Base-by-base conservation (phyloP, 306 rosid genomes). In the Canavalia ensiformis region DNA sequence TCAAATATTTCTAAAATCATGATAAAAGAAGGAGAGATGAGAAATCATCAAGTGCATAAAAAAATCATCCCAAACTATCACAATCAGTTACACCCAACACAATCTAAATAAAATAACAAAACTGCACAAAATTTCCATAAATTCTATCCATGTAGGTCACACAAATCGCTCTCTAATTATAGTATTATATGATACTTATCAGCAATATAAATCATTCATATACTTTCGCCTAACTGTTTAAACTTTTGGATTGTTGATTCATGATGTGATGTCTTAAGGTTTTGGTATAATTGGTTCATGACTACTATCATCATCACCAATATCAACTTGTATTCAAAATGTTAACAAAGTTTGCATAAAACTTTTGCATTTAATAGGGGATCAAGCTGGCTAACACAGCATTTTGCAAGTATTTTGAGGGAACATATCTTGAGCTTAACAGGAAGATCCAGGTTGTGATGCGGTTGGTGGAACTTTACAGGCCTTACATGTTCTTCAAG, bases 401-500 rank as follows among this genome's bases (percentile, higher is more conserved):
- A 60, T 85, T 94, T 13, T 94, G 98, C 60, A 84, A 86, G 37
- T 91, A 83, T 75, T 94, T 94, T 72, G 79, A 76, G 50, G 86
- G 82, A 58, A 90, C 35, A 1, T 92, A 84, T 74, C 12, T 69
- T 6, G 81, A 85, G 39, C 83, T 91, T 6, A 87, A 71, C 3
- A 83, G 90, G 74, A 94, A 92, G 86, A 84, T 94, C 45, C 87
- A 85, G 41, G 78, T 75, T 58, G 93, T 91, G 69, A 82, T 90
- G 93, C 86, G 94, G 25, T 71, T 94, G 87, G 94, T 85, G 67
- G 97, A 94, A 0, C 90, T 94, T 6, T 94, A 92, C 74, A 85
- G 84, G 35, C 97, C 98, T 18, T 94, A 92, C 76, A 81, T 94
- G 86, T 92, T 94, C 90, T 94, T 94, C 88, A 76, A 51, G 33